Evolutionary conservation across 805 yeast species (phyloP).

Genomic region (Starmera amethionina): DNA sequence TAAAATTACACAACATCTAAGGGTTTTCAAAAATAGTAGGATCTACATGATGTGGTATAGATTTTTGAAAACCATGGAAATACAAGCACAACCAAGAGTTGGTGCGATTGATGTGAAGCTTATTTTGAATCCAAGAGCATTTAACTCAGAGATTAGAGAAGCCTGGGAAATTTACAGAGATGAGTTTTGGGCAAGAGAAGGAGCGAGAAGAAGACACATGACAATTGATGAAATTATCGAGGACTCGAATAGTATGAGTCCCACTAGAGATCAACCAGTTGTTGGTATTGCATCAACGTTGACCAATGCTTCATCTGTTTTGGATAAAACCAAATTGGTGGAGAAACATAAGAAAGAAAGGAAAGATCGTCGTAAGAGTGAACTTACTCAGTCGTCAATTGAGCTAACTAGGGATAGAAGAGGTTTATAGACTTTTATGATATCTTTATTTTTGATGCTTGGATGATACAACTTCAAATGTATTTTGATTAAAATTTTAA

Average conservation of each 20-base stretch:
- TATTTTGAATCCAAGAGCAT: slow-evolving; percentile 71
- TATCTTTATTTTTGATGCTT: too few relatives aligned
- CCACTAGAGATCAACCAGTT: not conserved
- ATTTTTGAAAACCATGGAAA: slow-evolving; percentile 12
- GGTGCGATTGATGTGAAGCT: slow-evolving; percentile 77
- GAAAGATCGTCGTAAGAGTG: slow-evolving; percentile 27
- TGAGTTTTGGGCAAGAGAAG: slow-evolving; percentile 88
- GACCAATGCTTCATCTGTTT: slow-evolving; percentile 9
- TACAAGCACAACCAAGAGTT: slow-evolving; percentile 45
- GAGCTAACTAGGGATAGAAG: not conserved
- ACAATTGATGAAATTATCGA: slow-evolving; percentile 1
- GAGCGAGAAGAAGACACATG: slow-evolving; percentile 43
- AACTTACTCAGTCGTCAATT: slow-evolving; percentile 2
- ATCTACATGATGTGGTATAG: not conserved
- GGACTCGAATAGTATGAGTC: not conserved
- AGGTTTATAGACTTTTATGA: too few relatives aligned
- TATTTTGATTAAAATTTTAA: too few relatives aligned
- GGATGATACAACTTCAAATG: too few relatives aligned
- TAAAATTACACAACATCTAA: slow-evolving; percentile 1
- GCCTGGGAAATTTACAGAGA: slow-evolving; percentile 92
- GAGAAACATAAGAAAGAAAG: slow-evolving; percentile 31
- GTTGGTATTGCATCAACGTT: not conserved
- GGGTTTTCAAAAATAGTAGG: slow-evolving; percentile 6
- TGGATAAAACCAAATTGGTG: slow-evolving; percentile 20
- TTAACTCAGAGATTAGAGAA: slow-evolving; percentile 75